Percentiles rank a stretch among this genome's conserved stretches.
These are phyloP conservation scores for Tylopilus intermedius DNA, from an alignment of 768 basidiomycete species.

Conservation along the genomic window DNA sequence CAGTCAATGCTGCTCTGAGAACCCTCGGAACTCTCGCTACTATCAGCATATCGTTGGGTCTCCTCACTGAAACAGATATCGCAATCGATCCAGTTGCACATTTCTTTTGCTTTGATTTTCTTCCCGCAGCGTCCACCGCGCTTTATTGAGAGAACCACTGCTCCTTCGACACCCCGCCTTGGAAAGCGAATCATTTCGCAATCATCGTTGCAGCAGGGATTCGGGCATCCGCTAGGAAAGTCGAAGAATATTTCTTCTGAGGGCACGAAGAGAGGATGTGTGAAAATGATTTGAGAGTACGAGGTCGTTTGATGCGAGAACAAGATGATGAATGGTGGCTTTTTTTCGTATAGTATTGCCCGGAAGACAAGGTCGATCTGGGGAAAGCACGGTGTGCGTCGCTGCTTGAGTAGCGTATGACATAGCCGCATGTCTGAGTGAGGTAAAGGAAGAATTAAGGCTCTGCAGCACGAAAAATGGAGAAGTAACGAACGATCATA, in stretches of 20 bases:
- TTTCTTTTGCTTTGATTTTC: conserved; percentile 50
- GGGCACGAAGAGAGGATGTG: conserved; percentile 64
- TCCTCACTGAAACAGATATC: conserved; percentile 54
- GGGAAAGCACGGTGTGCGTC: conserved; percentile 74
- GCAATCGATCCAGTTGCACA: conserved; percentile 85
- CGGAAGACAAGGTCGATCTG: conserved; percentile 77
- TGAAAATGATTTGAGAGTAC: conserved; percentile 79
- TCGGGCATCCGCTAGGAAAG: conserved; percentile 75
- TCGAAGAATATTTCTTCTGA: conserved; percentile 69
- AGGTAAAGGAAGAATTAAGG: conserved; percentile 3
- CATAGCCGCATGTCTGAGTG: conserved; percentile 58
- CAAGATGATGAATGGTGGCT: conserved; percentile 69
- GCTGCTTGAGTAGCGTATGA: conserved; percentile 61
- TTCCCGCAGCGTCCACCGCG: conserved; percentile 48
- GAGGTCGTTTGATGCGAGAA: conserved; percentile 79
- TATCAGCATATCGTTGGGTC: conserved; percentile 26
- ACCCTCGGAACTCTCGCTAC: conserved; percentile 43
- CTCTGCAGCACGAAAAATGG: neutral
- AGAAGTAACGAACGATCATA: conserved; percentile 54
- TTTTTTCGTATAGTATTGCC: conserved; percentile 71
- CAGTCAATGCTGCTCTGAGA: conserved; percentile 42
- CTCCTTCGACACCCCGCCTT: conserved; percentile 54
- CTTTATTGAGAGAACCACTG: conserved; percentile 59
- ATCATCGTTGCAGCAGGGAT: conserved; percentile 74
- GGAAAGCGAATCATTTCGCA: conserved; percentile 83